These are phyloP conservation scores for Chalciporus sp. DNA, from an alignment of 1,284 basidiomycete genomes.

Conservation along the genomic window DNA sequence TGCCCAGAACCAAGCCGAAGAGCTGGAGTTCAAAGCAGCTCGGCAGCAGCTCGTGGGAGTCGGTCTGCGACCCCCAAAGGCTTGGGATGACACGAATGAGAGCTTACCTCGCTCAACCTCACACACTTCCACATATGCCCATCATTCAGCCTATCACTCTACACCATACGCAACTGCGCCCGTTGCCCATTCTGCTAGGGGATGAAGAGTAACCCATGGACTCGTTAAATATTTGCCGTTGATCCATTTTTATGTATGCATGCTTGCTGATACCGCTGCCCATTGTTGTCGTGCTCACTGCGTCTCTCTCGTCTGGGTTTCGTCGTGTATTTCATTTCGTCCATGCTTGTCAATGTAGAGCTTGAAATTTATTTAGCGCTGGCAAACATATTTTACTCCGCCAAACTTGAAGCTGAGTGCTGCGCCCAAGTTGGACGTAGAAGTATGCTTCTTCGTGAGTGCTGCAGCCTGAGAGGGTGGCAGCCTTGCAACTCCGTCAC, in stretches of 20 bases:
- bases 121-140: slow-evolving; percentile 28
- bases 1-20: slow-evolving; percentile 78
- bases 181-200: slow-evolving; percentile 35
- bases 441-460: neutral
- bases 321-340: slow-evolving; percentile 23
- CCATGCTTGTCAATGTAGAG: slow-evolving; percentile 16
- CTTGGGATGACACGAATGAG: slow-evolving; percentile 68
- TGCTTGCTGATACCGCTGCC: slow-evolving; percentile 23
- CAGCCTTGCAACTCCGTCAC: neutral
- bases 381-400: neutral
- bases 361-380: slow-evolving; percentile 4
- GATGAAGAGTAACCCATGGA: slow-evolving; percentile 17
- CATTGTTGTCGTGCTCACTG: slow-evolving; percentile 16
- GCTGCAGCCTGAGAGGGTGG: slow-evolving; percentile 6
- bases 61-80: slow-evolving; percentile 71
- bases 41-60: slow-evolving; percentile 73
- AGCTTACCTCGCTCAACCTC: slow-evolving; percentile 28
- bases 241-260: slow-evolving; percentile 19
- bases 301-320: slow-evolving; percentile 11
- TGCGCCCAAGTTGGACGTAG: neutral
- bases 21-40: slow-evolving; percentile 75
- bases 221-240: slow-evolving; percentile 25
- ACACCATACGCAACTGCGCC: slow-evolving; percentile 27
- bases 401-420: neutral
- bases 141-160: slow-evolving; percentile 33